These are phyloP conservation scores for Osmozyma mogii DNA, from an alignment of 805 yeast species.

Conservation along the genomic window DNA sequence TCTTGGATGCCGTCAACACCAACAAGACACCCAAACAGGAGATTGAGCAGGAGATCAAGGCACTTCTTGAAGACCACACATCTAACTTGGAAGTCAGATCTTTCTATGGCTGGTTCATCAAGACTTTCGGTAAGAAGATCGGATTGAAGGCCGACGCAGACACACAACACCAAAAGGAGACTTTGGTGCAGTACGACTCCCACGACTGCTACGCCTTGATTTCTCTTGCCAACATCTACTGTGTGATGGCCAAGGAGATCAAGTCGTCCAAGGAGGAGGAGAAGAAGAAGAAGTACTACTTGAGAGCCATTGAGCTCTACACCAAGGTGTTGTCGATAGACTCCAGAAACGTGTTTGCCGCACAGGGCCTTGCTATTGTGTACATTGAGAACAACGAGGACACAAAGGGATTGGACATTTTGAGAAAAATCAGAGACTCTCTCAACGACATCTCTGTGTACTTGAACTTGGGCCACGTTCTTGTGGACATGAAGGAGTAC, in stretches of 20 bases:
- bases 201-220: conserved; percentile 87
- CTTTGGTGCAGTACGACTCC: conserved; percentile 72
- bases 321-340: conserved; percentile 84
- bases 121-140: conserved; percentile 46
- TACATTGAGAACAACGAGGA: conserved; percentile 78
- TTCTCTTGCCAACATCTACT: conserved; percentile 83
- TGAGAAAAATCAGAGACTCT: conserved; percentile 85
- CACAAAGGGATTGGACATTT: conserved; percentile 73
- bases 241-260: conserved; percentile 71
- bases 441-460: conserved; percentile 76
- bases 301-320: conserved; percentile 86
- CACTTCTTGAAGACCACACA: conserved; percentile 45
- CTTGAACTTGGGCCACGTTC: conserved; percentile 82
- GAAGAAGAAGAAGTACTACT: conserved; percentile 64
- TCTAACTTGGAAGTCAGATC: conserved; percentile 79
- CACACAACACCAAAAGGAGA: conserved; percentile 74
- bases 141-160: conserved; percentile 51
- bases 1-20: conserved; percentile 46
- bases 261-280: conserved; percentile 45
- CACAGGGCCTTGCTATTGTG: conserved; percentile 93
- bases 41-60: conserved; percentile 46
- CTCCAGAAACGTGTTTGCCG: conserved; percentile 85
- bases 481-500: conserved; percentile 73
- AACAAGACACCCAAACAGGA: conserved; percentile 29
- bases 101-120: conserved; percentile 84